Base-by-base conservation (phyloP, 2,329 filamentous ascomycete species). In the Drechslerella dactyloides region DNA sequence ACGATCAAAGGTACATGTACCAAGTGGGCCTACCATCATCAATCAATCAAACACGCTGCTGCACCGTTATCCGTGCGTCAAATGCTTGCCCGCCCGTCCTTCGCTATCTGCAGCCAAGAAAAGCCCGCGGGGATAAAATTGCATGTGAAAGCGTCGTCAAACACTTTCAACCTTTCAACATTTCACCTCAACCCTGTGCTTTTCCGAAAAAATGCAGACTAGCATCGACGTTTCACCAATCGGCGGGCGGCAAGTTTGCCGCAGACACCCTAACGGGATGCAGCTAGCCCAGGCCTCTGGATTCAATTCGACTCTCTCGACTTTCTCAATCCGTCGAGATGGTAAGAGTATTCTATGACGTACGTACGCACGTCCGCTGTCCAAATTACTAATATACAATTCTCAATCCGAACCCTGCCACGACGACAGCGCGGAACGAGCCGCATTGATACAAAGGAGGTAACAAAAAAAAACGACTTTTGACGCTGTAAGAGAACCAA, bases 241-340 rank as follows among this genome's bases (percentile, higher is more conserved):
- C 24, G 50, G 17, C 15, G n/a, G 7, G n/a, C 30, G 15, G 23
- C 23, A 8, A 59, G 37, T 46, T 54, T 70, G 54, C 66, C 58
- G 58, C 66, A 54, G 51, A 48, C n/a, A n/a, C n/a, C 13, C 66
- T 70, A 70, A 64, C 53, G 58, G 24, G 21, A 69, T 62, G 8
- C 7, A 53, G 57, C 37, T 56, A 61, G 52, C 15, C 13, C 44
- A 19, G 19, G 42, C 46, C 48, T 15, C n/a, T 15, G 24, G 6
- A 15, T 46, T 27, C 11, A 37, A 19, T 17, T 37, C 1, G 23
- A 24, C n/a, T 42, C 21, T 50, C 27, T 35, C 42, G 37, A 48
- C 15, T 33, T 56, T 40, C 42, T 24, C 7, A 23, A 40, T 40
- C 24, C 2, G 11, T 56, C n/a, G n/a, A n/a, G n/a, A n/a, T n/a